These are phyloP conservation scores for Calophaca sinica DNA, from an alignment of 306 rosid genomes.

Conservation along the genomic window DNA sequence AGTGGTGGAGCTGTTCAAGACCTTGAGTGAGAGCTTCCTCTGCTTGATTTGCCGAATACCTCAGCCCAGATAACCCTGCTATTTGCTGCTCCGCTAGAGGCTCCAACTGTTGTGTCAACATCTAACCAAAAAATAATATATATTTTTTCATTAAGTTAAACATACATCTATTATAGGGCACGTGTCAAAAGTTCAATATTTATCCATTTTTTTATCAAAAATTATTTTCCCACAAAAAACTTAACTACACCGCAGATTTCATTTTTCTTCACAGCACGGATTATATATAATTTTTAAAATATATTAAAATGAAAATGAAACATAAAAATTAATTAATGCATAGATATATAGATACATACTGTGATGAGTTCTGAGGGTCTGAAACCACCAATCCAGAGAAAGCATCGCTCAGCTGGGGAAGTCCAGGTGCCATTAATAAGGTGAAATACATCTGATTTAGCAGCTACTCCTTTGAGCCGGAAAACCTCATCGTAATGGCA, in stretches of 20 bases:
- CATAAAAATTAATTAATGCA: background rate
- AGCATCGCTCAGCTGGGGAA: constrained; percentile 89
- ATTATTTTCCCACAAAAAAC: too few species aligned
- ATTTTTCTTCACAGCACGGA: too few species aligned
- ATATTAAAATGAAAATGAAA: too few species aligned
- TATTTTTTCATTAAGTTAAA: too few species aligned
- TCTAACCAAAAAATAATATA: constrained; percentile 42
- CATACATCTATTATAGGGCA: too few species aligned
- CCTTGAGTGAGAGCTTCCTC: constrained; percentile 94
- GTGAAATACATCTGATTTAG: constrained; percentile 90
- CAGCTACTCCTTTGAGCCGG: constrained; percentile 71
- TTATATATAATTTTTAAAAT: too few species aligned
- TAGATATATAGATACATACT: constrained; percentile 50
- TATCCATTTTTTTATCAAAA: too few species aligned
- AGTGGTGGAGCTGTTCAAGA: constrained; percentile 85
- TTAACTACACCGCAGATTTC: too few species aligned
- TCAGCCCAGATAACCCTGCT: constrained; percentile 65
- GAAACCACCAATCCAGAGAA: constrained; percentile 97
- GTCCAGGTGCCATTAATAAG: constrained; percentile 86
- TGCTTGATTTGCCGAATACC: constrained; percentile 74
- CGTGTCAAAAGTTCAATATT: too few species aligned
- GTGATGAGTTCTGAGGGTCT: constrained; percentile 86
- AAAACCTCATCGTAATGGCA: constrained; percentile 83
- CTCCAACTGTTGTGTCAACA: constrained; percentile 78
- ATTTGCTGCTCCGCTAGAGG: constrained; percentile 87